phyloP scores from a whole-genome alignment of 495 filamentous ascomycete species.

The Penicillium riverlandense region DNA sequence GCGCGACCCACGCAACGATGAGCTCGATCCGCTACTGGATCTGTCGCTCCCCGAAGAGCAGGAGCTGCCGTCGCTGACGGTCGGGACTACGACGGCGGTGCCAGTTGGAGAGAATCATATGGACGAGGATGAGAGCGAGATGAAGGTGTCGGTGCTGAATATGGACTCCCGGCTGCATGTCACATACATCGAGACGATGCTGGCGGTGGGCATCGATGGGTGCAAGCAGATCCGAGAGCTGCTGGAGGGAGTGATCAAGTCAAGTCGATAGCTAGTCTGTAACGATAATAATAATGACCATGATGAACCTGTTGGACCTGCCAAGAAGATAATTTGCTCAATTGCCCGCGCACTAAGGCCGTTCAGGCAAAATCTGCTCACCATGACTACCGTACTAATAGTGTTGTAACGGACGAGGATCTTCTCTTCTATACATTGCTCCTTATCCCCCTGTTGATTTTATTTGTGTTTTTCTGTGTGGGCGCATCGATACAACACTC shows the following conservation, averaged over 20 bases:
- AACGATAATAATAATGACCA: no score
- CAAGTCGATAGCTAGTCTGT: neutral
- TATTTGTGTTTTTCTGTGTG: neutral
- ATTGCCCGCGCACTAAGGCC: slow-evolving; percentile 12
- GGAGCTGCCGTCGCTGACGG: slow-evolving; percentile 82
- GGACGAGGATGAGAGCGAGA: slow-evolving; percentile 39
- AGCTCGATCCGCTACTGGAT: slow-evolving; percentile 83
- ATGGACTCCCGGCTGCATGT: slow-evolving; percentile 79
- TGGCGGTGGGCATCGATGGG: slow-evolving; percentile 85
- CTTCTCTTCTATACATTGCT: neutral
- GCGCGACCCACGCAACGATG: slow-evolving; percentile 50
- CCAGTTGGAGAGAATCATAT: slow-evolving; percentile 30
- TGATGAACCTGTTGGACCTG: neutral
- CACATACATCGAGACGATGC: slow-evolving; percentile 77
- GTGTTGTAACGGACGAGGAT: neutral
- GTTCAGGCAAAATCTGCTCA: slow-evolving; percentile 5
- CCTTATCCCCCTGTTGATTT: neutral
- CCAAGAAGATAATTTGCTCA: slow-evolving; percentile 25
- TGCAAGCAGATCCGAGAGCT: slow-evolving; percentile 80
- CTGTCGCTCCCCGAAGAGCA: slow-evolving; percentile 80
- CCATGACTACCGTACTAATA: neutral
- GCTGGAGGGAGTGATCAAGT: slow-evolving; percentile 51
- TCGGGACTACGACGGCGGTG: slow-evolving; percentile 63
- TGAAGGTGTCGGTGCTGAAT: slow-evolving; percentile 69
- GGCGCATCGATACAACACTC: neutral